Base-by-base conservation (phyloP, 2,329 filamentous ascomycete genomes). In the Niveomyces coronatus region DNA sequence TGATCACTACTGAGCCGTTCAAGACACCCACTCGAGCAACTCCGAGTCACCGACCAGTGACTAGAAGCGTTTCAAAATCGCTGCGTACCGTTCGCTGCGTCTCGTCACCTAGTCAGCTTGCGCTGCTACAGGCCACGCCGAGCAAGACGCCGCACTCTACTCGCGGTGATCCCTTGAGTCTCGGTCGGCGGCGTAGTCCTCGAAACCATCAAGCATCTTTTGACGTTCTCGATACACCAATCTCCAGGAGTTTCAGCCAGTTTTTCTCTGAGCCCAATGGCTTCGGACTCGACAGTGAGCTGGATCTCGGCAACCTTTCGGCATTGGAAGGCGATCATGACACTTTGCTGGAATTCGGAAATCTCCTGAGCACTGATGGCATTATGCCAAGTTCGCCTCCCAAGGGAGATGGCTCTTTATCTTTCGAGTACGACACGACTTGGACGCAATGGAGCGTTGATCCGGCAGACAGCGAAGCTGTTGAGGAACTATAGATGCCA, bases 11-110 rank as follows among this genome's bases (percentile, higher is more conserved):
- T 24, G 64, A 64, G 35, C 60, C 61, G 2, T 75, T 78, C 54
- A 79, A 78, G 54, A 81, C 78, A 3, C 76, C 77, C 1, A 74
- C 74, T 2, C 71, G 69, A n/a, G 66, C 65, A n/a, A 75, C 71
- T 2, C 76, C 72, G 2, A 76, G 58, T 46, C 74, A 76, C 50
- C 74, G 71, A 46, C 76, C 69, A 23, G 71, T 71, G 52, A 79
- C 74, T 47, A 67, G 74, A 50, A 77, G 73, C 53, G 68, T 77
- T 11, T 74, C 73, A 9, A 65, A 65, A 41, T 75, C 74, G 24
- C 63, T 75, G 41, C 67, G 68, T 32, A 70, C 70, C 4, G 58
- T 53, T 16, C 57, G 60, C 34, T 61, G 63, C 3, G 51, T 62
- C 14, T 53, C 57, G 27, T 74, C 71, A 5, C 70, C 71, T 0